A percentile compares a stretch with the other conserved stretches of the same genome.
Evolutionary conservation across 2,329 filamentous ascomycete species (phyloP).

Genomic region (Xylariaceae sp.): DNA sequence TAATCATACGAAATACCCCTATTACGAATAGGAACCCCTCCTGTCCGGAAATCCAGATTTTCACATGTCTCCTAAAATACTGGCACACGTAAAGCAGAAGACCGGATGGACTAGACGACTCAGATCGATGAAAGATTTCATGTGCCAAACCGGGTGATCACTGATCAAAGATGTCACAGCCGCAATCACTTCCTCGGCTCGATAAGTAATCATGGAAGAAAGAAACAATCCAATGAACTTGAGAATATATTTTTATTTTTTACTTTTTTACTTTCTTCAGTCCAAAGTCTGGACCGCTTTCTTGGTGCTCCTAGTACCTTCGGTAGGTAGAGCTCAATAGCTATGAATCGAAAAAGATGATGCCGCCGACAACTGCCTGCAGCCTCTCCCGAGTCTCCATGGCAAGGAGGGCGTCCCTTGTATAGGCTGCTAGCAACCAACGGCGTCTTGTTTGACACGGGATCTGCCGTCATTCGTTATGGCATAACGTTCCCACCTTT

Average conservation of each 20-base stretch:
- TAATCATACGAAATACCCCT: too few species aligned
- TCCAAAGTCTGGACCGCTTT: conserved; percentile 9
- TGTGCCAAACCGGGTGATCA: too few species aligned
- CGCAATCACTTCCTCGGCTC: neutral
- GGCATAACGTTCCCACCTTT: neutral
- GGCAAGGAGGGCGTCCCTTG: neutral
- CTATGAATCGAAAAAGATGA: conserved; percentile 2
- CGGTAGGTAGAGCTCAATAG: neutral
- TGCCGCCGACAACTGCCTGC: too few species aligned
- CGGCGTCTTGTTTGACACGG: neutral
- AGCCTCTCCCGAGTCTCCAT: too few species aligned
- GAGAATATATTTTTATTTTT: neutral
- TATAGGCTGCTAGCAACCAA: neutral
- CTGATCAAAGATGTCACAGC: too few species aligned
- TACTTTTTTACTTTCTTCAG: neutral
- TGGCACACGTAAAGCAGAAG: too few species aligned
- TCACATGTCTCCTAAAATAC: too few species aligned
- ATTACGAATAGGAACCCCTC: too few species aligned
- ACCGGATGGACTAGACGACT: too few species aligned
- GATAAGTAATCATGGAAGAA: neutral
- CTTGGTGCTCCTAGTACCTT: neutral
- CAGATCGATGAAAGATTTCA: too few species aligned
- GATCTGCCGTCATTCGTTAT: conserved; percentile 7
- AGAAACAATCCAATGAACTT: neutral
- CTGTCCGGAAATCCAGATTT: too few species aligned